These are phyloP conservation scores for Solanum piurae DNA, from an alignment of 257 asterid species.

Conservation along the genomic window DNA sequence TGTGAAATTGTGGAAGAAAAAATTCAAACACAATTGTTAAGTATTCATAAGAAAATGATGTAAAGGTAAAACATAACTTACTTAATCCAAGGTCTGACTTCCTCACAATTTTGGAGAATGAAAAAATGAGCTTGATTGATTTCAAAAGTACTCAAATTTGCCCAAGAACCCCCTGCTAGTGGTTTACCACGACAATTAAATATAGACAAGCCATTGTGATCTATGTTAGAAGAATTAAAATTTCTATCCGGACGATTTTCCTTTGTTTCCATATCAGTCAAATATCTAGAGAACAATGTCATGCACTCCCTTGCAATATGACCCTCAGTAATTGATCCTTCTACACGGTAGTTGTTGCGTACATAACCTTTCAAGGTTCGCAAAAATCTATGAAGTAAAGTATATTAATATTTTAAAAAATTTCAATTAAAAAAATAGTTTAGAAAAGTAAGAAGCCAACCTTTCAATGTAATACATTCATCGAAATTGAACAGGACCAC, in stretches of 20 bases:
- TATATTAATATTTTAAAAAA: too few relatives aligned
- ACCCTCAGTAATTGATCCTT: neutral
- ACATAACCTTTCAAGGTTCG: neutral
- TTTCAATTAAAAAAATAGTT: too few relatives aligned
- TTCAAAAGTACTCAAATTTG: neutral
- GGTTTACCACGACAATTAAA: neutral
- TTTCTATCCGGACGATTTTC: neutral
- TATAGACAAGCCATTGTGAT: neutral
- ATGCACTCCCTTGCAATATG: neutral
- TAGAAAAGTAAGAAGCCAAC: too few relatives aligned
- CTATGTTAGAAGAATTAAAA: neutral
- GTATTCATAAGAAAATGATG: neutral
- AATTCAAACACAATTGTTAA: neutral
- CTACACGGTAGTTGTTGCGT: too few relatives aligned
- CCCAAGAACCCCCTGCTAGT: neutral
- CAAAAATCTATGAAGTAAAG: too few relatives aligned
- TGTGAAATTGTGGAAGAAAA: neutral
- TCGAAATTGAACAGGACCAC: neutral
- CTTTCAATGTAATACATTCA: neutral
- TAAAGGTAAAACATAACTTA: neutral
- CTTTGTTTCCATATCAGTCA: neutral
- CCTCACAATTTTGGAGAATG: neutral
- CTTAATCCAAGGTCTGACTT: neutral
- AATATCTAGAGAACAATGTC: too few relatives aligned
- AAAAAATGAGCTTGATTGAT: neutral